Conservation (phyloP, 805 yeast genomes). For the Starmerella potacharoeniae region DNA sequence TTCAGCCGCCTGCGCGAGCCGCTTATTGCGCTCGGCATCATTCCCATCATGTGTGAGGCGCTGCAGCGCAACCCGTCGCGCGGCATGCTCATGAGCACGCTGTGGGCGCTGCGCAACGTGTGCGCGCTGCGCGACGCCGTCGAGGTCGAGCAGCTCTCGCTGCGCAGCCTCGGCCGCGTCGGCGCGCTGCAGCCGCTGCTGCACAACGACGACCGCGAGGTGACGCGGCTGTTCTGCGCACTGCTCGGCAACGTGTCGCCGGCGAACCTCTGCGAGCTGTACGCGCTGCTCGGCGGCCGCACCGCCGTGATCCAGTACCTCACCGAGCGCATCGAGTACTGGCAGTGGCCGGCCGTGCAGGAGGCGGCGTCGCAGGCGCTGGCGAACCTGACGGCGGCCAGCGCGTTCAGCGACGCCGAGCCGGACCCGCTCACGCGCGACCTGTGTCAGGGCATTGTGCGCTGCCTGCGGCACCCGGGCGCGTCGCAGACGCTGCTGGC, state of each 20-base stretch:
- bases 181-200: not conserved
- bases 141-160: not conserved
- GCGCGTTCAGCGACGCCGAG: not conserved
- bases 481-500: not conserved
- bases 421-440: not conserved
- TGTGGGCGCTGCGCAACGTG: constrained; percentile 2
- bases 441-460: not conserved
- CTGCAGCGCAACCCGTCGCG: not conserved
- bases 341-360: not conserved
- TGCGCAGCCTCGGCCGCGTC: not conserved
- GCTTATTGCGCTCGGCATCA: not conserved
- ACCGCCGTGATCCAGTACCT: not conserved
- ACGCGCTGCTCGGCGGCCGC: not conserved
- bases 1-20: constrained; percentile 2
- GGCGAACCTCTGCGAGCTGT: not conserved
- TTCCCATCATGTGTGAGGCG: not conserved
- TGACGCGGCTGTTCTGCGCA: not conserved
- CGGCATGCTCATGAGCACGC: not conserved
- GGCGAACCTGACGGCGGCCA: not conserved
- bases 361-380: constrained; percentile 2
- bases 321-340: not conserved
- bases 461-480: constrained; percentile 1
- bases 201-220: not conserved
- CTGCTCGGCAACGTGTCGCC: constrained; percentile 1
- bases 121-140: not conserved